These are phyloP conservation scores for Thalassiosira exigua DNA, from an alignment of 352 stramenopile species.

Conservation along the genomic window DNA sequence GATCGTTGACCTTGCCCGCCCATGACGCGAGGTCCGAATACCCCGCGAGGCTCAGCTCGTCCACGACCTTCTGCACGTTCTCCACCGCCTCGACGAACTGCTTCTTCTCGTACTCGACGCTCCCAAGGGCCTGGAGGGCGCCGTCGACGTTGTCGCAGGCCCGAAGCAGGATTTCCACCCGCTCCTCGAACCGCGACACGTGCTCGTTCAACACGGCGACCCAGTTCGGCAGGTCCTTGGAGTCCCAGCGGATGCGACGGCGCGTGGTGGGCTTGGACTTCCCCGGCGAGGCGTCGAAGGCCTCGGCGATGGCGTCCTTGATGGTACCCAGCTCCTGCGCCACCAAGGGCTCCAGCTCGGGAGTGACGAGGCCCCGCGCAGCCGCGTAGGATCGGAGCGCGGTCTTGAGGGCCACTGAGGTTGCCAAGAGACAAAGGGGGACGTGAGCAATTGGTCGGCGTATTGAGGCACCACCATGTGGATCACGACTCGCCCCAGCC, in stretches of 20 bases:
- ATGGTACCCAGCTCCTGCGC: conserved; percentile 79
- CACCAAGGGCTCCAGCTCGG: conserved; percentile 79
- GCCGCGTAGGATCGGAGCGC: conserved; percentile 93
- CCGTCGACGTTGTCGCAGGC: conserved; percentile 93
- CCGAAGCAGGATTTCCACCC: conserved; percentile 94
- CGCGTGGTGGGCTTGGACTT: conserved; percentile 62
- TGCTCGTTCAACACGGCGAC: conserved; percentile 86
- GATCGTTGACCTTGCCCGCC: conserved; percentile 90
- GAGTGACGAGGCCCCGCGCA: conserved; percentile 69
- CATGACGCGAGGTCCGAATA: conserved; percentile 93
- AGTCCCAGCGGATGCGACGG: conserved; percentile 78
- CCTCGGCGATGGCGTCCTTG: conserved; percentile 79
- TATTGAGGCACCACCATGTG: background rate
- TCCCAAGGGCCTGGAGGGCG: conserved; percentile 85
- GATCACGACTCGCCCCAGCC: background rate
- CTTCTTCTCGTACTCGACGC: conserved; percentile 75
- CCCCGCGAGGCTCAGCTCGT: conserved; percentile 93
- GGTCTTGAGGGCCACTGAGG: conserved; percentile 92
- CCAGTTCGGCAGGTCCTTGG: conserved; percentile 77
- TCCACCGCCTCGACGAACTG: conserved; percentile 83
- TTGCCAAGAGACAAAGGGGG: background rate
- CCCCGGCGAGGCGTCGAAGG: conserved; percentile 81
- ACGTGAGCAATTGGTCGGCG: background rate
- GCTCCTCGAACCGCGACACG: conserved; percentile 97
- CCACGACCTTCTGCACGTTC: conserved; percentile 91